Conservation (phyloP, 768 basidiomycete species). For the Hypholoma sublateritium region DNA sequence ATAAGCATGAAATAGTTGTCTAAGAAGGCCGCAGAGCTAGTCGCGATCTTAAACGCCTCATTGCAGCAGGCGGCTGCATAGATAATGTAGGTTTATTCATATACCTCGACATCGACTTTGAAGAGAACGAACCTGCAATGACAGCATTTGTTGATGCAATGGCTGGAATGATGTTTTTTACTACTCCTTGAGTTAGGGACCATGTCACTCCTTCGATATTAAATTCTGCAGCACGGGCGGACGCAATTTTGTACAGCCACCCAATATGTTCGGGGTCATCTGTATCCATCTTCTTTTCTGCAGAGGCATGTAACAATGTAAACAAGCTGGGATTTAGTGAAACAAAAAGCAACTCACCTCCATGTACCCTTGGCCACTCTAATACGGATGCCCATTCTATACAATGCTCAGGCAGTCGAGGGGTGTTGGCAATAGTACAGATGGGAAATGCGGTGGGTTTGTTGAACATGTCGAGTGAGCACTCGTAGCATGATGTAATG, state of each 20-base stretch:
- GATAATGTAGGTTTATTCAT: constrained; percentile 7
- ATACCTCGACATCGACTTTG: neutral
- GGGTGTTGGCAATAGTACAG: constrained; percentile 98
- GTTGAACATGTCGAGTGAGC: constrained; percentile 97
- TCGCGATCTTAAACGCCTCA: constrained; percentile 98
- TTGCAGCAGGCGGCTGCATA: constrained; percentile 87
- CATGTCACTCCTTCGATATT: constrained; percentile 99
- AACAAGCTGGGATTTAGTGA: neutral
- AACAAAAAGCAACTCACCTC: constrained; percentile 52
- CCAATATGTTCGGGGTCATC: constrained; percentile 96
- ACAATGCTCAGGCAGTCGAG: constrained; percentile 96
- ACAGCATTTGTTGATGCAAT: constrained; percentile 99
- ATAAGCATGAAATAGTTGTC: constrained; percentile 99
- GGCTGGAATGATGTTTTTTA: constrained; percentile 99
- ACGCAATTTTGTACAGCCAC: constrained; percentile 86
- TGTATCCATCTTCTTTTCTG: constrained; percentile 95
- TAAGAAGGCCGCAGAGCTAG: constrained; percentile 89
- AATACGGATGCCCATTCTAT: constrained; percentile 99
- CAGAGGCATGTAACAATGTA: neutral
- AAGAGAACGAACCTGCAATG: constrained; percentile 68
- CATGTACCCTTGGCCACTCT: constrained; percentile 95
- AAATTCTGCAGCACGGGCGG: constrained; percentile 85
- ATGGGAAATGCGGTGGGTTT: constrained; percentile 97
- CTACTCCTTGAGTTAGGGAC: constrained; percentile 96
- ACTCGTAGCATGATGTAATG: constrained; percentile 96